Evolutionary conservation across 768 basidiomycete species (phyloP), one percentile per base, ranked within the genome.

Genomic region (Ramaria sp.): DNA sequence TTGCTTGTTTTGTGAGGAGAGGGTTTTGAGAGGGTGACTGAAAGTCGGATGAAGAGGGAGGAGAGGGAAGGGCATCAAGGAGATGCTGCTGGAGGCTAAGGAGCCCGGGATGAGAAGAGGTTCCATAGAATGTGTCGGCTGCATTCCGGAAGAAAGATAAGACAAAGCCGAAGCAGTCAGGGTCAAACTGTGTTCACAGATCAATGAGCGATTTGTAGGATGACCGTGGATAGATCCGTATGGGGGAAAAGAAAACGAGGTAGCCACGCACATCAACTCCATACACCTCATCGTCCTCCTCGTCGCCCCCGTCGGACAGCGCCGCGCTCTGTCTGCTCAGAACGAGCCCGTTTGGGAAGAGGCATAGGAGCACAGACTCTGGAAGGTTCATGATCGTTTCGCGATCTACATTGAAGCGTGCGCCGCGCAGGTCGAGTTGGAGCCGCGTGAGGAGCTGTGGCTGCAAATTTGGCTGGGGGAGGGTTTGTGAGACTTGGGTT

Each of bases 321-420:
- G 83, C 83, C 7, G 79, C 78, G 57, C 85, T 87, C 64, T 94
- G 89, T 58, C 93, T 77, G 65, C 86, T 92, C 52, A 97, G 77
- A 37, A 97, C 92, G 57, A 97, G 81, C 18, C 95, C 96, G 64
- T 98, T 98, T 9, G 96, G 96, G 65, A 98, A 99, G 58, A 99
- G 75, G 68, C 94, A 97, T 36, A 99, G 74, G 51, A 98, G 76
- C 44, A 99, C 92, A 16, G 89, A 92, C 78, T 99, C 96, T 1
- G 96, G 96, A 18, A 99, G 77, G 66, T 94, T 91, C 93, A 98
- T 96, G 65, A 99, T 85, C 5, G 88, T 93, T 71, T 98, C 95
- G 61, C 95, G 79, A 71, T 98, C 96, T 42, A 99, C 91, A 57
- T 88, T 83, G 71, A 98, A 94, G 58, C 92, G 83, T 61, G 70